Percentiles rank a stretch among this genome's conserved stretches.
Conservation (phyloP, 257 asterid genomes). For the Solanum sparsipilum region DNA sequence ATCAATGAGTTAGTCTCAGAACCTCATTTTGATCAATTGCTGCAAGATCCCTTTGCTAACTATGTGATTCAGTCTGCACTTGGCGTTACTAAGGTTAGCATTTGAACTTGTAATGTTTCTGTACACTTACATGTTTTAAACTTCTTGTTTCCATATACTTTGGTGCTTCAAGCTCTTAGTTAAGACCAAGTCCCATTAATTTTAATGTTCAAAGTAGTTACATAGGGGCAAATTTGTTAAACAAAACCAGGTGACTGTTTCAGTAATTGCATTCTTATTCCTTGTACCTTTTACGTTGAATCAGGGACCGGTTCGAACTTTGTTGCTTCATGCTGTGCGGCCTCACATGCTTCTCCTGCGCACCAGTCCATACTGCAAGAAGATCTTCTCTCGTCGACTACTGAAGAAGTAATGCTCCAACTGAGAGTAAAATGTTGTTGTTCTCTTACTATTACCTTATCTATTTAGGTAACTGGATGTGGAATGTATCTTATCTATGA, state of each 20-base stretch:
- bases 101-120: neutral
- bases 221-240: neutral
- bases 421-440: conserved; percentile 9
- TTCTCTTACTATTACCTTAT: neutral
- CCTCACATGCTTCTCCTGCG: conserved; percentile 18
- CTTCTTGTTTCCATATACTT: neutral
- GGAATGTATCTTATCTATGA: neutral
- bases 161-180: neutral
- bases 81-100: conserved; percentile 22
- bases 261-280: neutral
- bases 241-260: neutral
- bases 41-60: conserved; percentile 39
- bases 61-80: conserved; percentile 40
- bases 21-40: conserved; percentile 20
- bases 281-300: neutral
- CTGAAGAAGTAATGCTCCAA: conserved; percentile 19
- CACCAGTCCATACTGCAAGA: conserved; percentile 36
- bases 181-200: neutral
- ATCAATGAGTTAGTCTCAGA: conserved; percentile 17
- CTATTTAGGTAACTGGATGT: neutral
- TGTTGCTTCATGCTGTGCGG: conserved; percentile 16
- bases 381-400: conserved; percentile 29
- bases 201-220: neutral
- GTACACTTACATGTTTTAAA: neutral
- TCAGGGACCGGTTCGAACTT: conserved; percentile 19